Conservation (phyloP, 2,329 filamentous ascomycete genomes). For the Gliomastix tumulicola region DNA sequence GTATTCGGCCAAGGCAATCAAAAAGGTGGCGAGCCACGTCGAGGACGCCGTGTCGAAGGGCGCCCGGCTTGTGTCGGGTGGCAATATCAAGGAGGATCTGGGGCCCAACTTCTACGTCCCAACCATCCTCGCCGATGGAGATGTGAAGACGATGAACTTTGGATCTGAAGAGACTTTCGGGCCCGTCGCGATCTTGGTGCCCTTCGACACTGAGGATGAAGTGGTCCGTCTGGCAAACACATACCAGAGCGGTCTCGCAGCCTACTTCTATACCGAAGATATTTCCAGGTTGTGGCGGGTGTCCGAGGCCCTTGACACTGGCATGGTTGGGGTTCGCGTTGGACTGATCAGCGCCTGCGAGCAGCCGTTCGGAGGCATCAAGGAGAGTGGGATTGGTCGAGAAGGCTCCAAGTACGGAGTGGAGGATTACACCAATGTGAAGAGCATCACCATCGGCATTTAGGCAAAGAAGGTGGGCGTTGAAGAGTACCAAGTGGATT, state of each 20-base stretch:
- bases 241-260: constrained; percentile 79
- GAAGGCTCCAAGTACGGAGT: constrained; percentile 5
- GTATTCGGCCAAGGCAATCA: constrained; percentile 52
- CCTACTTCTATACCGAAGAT: constrained; percentile 80
- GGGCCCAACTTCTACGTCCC: constrained; percentile 42
- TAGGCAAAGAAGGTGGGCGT: no score
- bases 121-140: constrained; percentile 81
- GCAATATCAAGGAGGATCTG: constrained; percentile 51
- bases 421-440: constrained; percentile 4
- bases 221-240: constrained; percentile 77
- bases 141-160: constrained; percentile 77
- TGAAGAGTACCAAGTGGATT: no score
- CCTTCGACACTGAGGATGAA: constrained; percentile 82
- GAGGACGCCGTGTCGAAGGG: neutral
- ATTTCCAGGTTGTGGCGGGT: constrained; percentile 25
- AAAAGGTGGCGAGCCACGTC: neutral
- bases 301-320: constrained; percentile 46
- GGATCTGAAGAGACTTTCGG: constrained; percentile 91
- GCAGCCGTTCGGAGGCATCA: constrained; percentile 7
- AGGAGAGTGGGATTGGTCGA: constrained; percentile 4
- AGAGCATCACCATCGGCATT: constrained; percentile 11
- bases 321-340: constrained; percentile 59
- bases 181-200: constrained; percentile 82
- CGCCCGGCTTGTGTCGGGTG: no score
- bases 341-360: constrained; percentile 3